Percentiles rank a stretch among this genome's conserved stretches.
Conservation (phyloP, 495 filamentous ascomycete species). For the Hypomontagnella submonticulosa region DNA sequence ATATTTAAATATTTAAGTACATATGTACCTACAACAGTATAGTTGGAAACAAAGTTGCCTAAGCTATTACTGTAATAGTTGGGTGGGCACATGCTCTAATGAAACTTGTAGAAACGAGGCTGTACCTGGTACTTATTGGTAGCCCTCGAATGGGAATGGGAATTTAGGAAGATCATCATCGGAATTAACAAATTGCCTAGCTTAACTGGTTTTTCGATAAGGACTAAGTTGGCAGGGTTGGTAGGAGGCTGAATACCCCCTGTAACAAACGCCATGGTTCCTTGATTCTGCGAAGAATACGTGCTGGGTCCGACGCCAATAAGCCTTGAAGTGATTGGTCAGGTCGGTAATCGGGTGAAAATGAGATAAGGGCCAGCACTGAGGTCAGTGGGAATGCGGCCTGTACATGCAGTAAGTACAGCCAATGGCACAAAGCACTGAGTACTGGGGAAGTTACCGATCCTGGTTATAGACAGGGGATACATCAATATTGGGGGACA, state of each 20-base stretch:
- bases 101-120: constrained; percentile 15
- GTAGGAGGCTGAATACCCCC: constrained; percentile 38
- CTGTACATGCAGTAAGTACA: not conserved
- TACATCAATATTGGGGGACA: too few relatives aligned
- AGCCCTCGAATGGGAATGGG: not conserved
- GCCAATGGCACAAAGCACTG: too few relatives aligned
- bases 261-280: constrained; percentile 14
- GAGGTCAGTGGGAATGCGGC: too few relatives aligned
- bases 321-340: constrained; percentile 17
- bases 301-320: not conserved
- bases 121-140: constrained; percentile 3
- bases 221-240: constrained; percentile 6
- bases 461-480: too few relatives aligned
- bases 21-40: not conserved
- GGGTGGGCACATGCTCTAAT: constrained; percentile 2
- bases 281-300: constrained; percentile 19
- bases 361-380: not conserved
- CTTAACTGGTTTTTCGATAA: constrained; percentile 21
- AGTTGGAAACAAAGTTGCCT: not conserved
- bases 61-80: constrained; percentile 11
- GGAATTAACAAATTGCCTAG: constrained; percentile 18
- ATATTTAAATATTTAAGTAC: not conserved
- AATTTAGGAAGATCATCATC: constrained; percentile 16
- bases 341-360: constrained; percentile 2
- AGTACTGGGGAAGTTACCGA: too few relatives aligned